Conservation (phyloP, 2,329 filamentous ascomycete species). For the Penicillium thymicola region DNA sequence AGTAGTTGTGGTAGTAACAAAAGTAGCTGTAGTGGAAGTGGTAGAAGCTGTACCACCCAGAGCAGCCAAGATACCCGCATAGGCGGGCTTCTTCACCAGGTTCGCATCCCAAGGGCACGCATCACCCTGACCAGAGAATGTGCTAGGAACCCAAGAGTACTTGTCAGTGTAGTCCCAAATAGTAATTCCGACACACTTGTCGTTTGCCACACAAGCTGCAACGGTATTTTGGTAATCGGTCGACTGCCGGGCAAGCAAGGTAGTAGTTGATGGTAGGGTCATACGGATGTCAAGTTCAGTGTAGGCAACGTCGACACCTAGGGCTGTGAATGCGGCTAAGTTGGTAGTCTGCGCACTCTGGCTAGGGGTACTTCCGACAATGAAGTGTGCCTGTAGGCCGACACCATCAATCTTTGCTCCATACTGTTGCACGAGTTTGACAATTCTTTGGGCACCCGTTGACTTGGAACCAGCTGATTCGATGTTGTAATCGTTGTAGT, state of each 20-base stretch:
- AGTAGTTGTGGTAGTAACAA: constrained; percentile 17
- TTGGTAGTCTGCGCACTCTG: constrained; percentile 38
- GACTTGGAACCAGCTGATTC: constrained; percentile 39
- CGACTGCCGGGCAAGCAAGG: constrained; percentile 29
- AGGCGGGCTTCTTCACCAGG: constrained; percentile 48
- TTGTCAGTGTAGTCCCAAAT: constrained; percentile 47
- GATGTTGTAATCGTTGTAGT: constrained; percentile 47
- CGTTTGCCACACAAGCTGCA: constrained; percentile 30
- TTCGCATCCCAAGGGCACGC: constrained; percentile 48
- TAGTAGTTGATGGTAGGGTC: constrained; percentile 26
- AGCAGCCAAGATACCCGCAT: constrained; percentile 34
- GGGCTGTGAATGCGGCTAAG: constrained; percentile 37
- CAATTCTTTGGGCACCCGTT: constrained; percentile 34
- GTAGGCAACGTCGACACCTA: constrained; percentile 45
- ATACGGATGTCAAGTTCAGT: constrained; percentile 51
- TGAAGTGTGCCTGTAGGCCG: constrained; percentile 43
- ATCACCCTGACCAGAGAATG: constrained; percentile 43
- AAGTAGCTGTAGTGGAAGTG: constrained; percentile 10
- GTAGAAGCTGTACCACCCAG: constrained; percentile 17
- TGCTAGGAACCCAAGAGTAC: constrained; percentile 46
- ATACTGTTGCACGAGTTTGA: constrained; percentile 39
- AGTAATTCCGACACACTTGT: constrained; percentile 35
- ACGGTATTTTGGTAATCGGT: constrained; percentile 33
- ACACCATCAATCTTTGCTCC: constrained; percentile 48
- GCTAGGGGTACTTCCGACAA: constrained; percentile 43